Percentiles rank a stretch among this genome's conserved stretches.
These are phyloP conservation scores for Teratosphaeria viscida DNA, from an alignment of 2,329 filamentous ascomycete genomes.

Conservation along the genomic window DNA sequence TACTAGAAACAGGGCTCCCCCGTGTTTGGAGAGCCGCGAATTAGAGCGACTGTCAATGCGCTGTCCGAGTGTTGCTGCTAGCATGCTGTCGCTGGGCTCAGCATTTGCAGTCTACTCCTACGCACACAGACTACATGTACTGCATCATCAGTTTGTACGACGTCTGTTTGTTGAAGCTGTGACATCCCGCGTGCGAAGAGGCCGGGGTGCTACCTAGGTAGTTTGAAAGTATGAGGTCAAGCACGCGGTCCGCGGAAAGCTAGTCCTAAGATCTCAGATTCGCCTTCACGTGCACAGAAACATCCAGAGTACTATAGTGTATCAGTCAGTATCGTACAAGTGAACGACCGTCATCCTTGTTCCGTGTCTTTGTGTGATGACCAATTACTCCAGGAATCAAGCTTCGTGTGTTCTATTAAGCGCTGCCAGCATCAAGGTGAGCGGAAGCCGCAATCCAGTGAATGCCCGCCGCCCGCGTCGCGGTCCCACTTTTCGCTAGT, in stretches of 20 bases:
- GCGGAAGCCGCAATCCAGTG: background rate
- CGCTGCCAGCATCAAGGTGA: background rate
- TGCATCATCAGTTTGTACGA: no score
- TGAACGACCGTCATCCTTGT: background rate
- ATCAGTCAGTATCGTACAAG: background rate
- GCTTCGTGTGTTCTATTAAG: background rate
- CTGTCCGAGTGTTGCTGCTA: no score
- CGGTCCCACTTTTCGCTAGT: background rate
- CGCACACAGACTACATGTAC: no score
- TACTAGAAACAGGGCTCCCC: no score
- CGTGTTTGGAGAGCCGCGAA: no score
- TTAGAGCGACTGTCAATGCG: no score
- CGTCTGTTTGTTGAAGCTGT: no score
- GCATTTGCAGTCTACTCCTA: no score
- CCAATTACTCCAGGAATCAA: background rate
- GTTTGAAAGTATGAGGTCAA: background rate
- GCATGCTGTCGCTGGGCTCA: no score
- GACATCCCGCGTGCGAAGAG: no score
- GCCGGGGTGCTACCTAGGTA: background rate
- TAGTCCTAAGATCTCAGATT: background rate
- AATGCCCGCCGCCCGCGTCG: background rate
- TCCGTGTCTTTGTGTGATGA: background rate
- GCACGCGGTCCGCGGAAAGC: background rate
- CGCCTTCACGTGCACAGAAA: background rate
- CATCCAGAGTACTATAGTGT: background rate